These are phyloP conservation scores for Lentinula raphanica DNA, from an alignment of 768 basidiomycete genomes.

Conservation along the genomic window DNA sequence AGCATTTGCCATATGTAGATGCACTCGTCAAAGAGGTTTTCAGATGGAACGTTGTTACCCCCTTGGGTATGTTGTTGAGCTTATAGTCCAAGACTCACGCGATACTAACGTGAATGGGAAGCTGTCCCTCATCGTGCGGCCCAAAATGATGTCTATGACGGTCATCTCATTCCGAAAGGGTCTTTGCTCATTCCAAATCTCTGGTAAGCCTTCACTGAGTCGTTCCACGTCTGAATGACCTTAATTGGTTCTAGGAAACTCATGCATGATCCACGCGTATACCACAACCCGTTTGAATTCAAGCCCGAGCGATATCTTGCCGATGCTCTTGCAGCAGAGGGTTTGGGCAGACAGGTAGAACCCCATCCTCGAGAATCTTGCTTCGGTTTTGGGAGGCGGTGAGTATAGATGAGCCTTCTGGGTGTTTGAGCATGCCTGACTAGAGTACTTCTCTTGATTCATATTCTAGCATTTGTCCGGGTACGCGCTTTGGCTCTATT, in stretches of 20 bases:
- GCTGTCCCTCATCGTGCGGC: constrained; percentile 50
- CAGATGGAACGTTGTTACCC: constrained; percentile 44
- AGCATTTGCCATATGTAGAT: constrained; percentile 53
- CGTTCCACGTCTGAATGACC: constrained; percentile 6
- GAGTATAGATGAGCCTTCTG: no score
- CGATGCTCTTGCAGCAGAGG: constrained; percentile 22
- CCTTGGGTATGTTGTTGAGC: constrained; percentile 29
- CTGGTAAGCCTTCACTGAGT: constrained; percentile 27
- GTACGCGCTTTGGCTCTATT: constrained; percentile 21
- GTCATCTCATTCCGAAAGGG: constrained; percentile 58
- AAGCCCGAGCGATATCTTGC: constrained; percentile 56
- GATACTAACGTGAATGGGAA: constrained; percentile 17
- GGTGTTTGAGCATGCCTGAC: no score
- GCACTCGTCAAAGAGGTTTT: constrained; percentile 57
- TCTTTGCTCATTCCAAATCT: constrained; percentile 48
- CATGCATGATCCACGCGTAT: constrained; percentile 48
- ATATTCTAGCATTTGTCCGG: constrained; percentile 39
- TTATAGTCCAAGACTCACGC: not conserved
- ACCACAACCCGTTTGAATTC: constrained; percentile 50
- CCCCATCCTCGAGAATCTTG: constrained; percentile 54
- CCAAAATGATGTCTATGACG: constrained; percentile 59
- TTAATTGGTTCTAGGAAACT: constrained; percentile 36
- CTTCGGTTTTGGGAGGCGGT: constrained; percentile 71
- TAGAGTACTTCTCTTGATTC: not conserved
- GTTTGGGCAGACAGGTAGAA: constrained; percentile 33